Base-by-base conservation (phyloP, 2,329 filamentous ascomycete species). In the Fusarium chuoi region DNA sequence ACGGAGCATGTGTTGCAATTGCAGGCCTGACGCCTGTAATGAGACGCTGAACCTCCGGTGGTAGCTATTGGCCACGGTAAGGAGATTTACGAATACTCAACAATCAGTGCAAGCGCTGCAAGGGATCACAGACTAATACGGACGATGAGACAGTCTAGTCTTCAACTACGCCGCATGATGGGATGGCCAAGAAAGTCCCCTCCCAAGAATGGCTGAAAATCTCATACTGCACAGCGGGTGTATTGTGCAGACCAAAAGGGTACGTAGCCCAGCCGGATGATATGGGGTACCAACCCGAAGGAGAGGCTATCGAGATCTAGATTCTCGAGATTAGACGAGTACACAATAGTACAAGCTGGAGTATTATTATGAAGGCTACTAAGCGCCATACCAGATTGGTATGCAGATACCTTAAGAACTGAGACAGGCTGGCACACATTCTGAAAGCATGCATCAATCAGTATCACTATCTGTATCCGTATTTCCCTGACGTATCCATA, bases 251-350 rank as follows among this genome's bases (percentile, higher is more conserved):
- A 36, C n/a, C 28, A 41, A 30, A n/a, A 41, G 18, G 36, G 48
- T 28, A 35, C 30, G 38, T 41, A 60, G 57, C n/a, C 35, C 51
- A 46, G 33, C 36, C 30, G 39, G 28, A 45, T 39, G 45, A 33
- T 52, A 68, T 61, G 65, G 49, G 64, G 33, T 65, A 28, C 20
- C 30, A 44, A n/a, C 30, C 41, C 36, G 36, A 68, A 48, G 28
- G 38, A 35, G 54, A 65, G 44, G 38, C 59, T 70, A 70, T 70
- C 66, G 66, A 70, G 66, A 70, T 70, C 60, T 70, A 70, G 60
- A 70, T 70, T 70, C 61, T 70, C 51, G 65, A 70, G 59, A 70
- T 70, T 70, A 68, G 36, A 70, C 65, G 65, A 69, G 67, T 39
- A 45, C 46, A n/a, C 20, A 28, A 39, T 39, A 39, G 51, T 33